These are phyloP conservation scores for Lentinula aciculospora DNA, from an alignment of 768 basidiomycete genomes.

Conservation along the genomic window DNA sequence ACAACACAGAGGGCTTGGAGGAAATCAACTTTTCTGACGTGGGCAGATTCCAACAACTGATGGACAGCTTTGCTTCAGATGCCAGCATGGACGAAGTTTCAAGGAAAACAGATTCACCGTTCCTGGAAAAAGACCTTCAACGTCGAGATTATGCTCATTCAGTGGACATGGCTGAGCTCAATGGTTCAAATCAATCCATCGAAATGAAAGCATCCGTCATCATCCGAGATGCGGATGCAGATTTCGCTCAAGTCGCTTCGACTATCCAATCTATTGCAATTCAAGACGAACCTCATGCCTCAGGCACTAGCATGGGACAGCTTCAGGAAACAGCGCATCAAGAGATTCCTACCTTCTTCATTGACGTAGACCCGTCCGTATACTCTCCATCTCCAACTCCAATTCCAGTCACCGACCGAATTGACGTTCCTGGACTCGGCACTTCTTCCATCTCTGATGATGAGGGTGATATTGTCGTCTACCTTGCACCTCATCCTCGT, in stretches of 20 bases:
- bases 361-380: conserved; percentile 34
- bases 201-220: background rate
- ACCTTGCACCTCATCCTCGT: conserved; percentile 71
- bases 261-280: background rate
- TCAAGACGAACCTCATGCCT: conserved; percentile 4
- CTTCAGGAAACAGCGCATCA: background rate
- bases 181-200: background rate
- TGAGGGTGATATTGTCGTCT: conserved; percentile 71
- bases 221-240: background rate
- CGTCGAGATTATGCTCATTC: too few relatives aligned
- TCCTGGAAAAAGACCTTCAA: background rate
- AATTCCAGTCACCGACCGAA: background rate
- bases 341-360: conserved; percentile 21
- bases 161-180: background rate
- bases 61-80: conserved; percentile 23
- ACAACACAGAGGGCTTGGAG: conserved; percentile 34
- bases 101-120: background rate
- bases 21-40: conserved; percentile 67
- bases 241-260: background rate
- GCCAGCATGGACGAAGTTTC: background rate
- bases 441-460: conserved; percentile 19
- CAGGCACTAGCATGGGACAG: background rate
- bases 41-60: conserved; percentile 35
- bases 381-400: conserved; percentile 10
- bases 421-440: background rate